Base-by-base conservation (phyloP, 73 alveolate genomes). In the Paramecium pentaurelia region DNA sequence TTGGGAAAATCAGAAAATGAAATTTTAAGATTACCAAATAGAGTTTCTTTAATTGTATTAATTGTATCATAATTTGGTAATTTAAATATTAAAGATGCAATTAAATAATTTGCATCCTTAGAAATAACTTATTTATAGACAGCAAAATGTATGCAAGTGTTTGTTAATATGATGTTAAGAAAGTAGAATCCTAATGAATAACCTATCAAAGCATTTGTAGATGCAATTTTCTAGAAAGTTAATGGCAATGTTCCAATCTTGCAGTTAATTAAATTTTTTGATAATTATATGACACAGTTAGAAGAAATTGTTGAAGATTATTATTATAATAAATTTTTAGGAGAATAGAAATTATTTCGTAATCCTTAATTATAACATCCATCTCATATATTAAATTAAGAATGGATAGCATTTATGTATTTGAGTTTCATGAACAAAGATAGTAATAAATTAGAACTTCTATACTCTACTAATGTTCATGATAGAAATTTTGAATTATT, bases 1-100 rank as follows among this genome's bases (percentile, higher is more conserved):
- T 36, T 80, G 22, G 91, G 91, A 6, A 80, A 80, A 49, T 80
- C 91, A 42, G 91, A 80, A 25, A 80, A 80, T 44, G 70, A 54
- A 54, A 22, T 54, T 54, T n/a, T 80, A 47, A 45, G 71, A 20
- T 18, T 32, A 42, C 73, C 58, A 40, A 80, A 80, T 45, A 80
- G 91, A 25, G 75, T 80, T 20, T n/a, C 44, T 2, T 9, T 80
- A 7, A 25, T 80, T 10, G 18, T 47, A 34, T 20, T 80, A 27
- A 47, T 80, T 3, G 38, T 80, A 8, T 10, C 30, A 25, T 12
- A 1, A 20, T 80, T 27, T 47, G 77, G 91, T 42, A 27, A 42
- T 40, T 14, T 49, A 10, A 64, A 80, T 47, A 42, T 80, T 4
- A 0, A 45, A 12, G 44, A 80, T 80, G 44, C n/a, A 6, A 22